phyloP scores from a whole-genome alignment of 148 eudicot genomes.

The Gaultheria prostrata region DNA sequence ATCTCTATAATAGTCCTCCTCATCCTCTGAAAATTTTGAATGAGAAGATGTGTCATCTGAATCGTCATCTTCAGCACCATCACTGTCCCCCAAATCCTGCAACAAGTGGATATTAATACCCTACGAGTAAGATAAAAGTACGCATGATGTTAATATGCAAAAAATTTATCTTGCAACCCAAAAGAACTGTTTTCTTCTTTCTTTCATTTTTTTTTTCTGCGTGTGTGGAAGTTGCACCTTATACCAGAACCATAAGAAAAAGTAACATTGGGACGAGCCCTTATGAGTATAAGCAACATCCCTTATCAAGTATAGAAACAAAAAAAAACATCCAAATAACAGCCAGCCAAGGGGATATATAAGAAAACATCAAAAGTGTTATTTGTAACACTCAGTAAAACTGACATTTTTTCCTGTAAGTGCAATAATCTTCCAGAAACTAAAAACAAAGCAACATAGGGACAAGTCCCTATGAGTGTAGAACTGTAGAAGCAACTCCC shows the following conservation, averaged over 20 bases:
- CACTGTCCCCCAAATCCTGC: constrained; percentile 51
- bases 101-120: neutral
- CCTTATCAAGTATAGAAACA: neutral
- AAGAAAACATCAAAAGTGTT: neutral
- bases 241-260: neutral
- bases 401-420: too few relatives aligned
- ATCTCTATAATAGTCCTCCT: constrained; percentile 33
- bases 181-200: neutral
- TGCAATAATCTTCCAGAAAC: too few relatives aligned
- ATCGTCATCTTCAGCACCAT: constrained; percentile 37
- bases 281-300: neutral
- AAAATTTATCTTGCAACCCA: neutral
- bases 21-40: constrained; percentile 43
- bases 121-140: neutral
- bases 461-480: too few relatives aligned
- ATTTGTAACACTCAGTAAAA: too few relatives aligned
- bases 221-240: neutral
- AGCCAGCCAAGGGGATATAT: neutral
- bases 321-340: neutral
- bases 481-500: too few relatives aligned
- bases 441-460: too few relatives aligned
- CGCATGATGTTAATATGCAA: neutral
- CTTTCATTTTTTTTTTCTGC: neutral
- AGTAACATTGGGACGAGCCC: neutral
- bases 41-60: constrained; percentile 28